Conservation (phyloP, 768 basidiomycete species). For the Suillus variegatus region DNA sequence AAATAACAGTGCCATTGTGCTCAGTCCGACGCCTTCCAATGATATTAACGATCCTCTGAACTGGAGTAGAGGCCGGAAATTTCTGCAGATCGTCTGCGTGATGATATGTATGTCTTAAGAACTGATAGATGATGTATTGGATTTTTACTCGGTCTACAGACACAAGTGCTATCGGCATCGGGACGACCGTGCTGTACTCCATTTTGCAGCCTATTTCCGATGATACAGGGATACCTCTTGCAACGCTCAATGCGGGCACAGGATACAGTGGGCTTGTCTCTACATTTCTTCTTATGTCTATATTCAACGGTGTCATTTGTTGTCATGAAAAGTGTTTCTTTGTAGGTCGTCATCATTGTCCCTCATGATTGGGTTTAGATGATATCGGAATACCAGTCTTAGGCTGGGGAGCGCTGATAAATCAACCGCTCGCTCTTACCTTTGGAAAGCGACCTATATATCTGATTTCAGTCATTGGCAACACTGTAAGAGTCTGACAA, state of each 20-base stretch:
- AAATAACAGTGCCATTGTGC: conserved; percentile 19
- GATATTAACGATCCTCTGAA: conserved; percentile 25
- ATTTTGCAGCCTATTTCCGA: conserved; percentile 20
- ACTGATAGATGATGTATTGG: neutral
- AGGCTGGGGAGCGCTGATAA: conserved; percentile 22
- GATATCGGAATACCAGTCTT: conserved; percentile 12
- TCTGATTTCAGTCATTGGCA: conserved; percentile 20
- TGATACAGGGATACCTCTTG: conserved; percentile 22
- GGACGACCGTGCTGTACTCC: conserved; percentile 19
- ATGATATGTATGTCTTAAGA: conserved; percentile 19
- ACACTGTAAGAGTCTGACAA: conserved; percentile 9
- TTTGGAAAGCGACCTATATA: conserved; percentile 23
- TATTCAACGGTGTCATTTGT: neutral
- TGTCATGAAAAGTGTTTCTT: conserved; percentile 16
- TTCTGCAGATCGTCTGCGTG: conserved; percentile 15
- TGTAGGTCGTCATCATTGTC: conserved; percentile 8
- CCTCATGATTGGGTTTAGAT: neutral
- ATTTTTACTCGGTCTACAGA: conserved; percentile 11
- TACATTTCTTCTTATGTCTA: neutral
- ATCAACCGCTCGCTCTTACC: conserved; percentile 21
- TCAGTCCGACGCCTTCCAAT: conserved; percentile 26
- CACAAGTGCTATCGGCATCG: conserved; percentile 19
- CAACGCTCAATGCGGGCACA: conserved; percentile 21
- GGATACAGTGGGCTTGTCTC: conserved; percentile 16
- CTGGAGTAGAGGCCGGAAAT: conserved; percentile 20